Conservation (phyloP, 148 eudicot species). For the Agrostemma githago region DNA sequence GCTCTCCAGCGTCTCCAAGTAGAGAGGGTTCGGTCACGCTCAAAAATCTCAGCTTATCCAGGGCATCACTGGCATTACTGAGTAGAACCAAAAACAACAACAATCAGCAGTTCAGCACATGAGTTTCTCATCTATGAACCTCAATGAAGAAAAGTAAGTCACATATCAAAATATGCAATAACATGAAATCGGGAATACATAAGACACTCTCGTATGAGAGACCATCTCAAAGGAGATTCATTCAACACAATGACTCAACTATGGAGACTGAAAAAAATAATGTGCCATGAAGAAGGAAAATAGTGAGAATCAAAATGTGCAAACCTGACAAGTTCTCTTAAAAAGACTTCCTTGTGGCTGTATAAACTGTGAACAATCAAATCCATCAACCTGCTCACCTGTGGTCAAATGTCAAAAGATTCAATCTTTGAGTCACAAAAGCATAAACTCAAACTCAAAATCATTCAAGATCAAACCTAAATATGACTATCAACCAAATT, state of each 20-base stretch:
- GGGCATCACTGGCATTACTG: constrained; percentile 99
- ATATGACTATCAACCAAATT: neutral
- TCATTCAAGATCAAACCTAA: neutral
- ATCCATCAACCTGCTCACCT: constrained; percentile 92
- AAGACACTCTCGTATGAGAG: neutral
- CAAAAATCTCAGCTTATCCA: constrained; percentile 88
- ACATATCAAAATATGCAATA: neutral
- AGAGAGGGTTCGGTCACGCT: constrained; percentile 89
- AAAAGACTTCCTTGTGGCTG: constrained; percentile 98
- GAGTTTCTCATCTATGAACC: neutral
- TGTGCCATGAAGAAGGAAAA: neutral
- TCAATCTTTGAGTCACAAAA: constrained; percentile 4
- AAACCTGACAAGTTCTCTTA: constrained; percentile 91
- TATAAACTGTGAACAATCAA: constrained; percentile 93
- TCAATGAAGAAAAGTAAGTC: neutral
- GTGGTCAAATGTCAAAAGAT: constrained; percentile 27
- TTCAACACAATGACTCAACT: neutral
- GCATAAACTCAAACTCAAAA: neutral
- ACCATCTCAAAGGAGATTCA: neutral
- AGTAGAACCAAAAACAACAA: constrained; percentile 10
- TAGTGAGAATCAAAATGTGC: constrained; percentile 15
- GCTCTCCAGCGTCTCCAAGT: constrained; percentile 89
- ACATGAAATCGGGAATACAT: neutral
- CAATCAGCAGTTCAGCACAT: constrained; percentile 13
- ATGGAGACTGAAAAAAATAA: neutral